Evolutionary conservation across 306 rosid species (phyloP), one percentile per base, ranked within the genome.

Genomic region (Cucurbita pepo): DNA sequence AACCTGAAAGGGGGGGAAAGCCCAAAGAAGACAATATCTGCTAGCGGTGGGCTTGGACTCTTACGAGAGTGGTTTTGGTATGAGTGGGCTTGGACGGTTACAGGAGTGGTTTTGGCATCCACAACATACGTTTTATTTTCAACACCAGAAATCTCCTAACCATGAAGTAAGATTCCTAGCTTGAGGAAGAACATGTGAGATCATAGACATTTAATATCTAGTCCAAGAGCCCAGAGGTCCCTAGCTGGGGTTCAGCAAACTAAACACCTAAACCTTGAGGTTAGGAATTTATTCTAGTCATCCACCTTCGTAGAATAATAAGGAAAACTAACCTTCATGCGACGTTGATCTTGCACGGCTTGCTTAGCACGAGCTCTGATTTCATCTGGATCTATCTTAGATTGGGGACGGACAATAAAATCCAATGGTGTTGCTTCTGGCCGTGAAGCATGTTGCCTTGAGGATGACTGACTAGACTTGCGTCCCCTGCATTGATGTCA

Each of bases 401-500:
- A 93, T 62, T 85, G 97, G 61, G 97, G 99, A 0, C 96, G 97
- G 74, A 95, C 85, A 65, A 95, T 67, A 79, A 91, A 95, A 88
- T 95, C 99, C 87, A 95, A 75, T 5, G 97, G 99, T 21, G 96
- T 89, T 53, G 99, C 99, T 84, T 91, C 99, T 1, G 97, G 99
- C 76, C 96, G 88, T 57, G 91, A 80, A 69, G 99, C 86, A 22
- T 82, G 92, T 75, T 85, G 95, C 77, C 95, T 80, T 37, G 95
- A 79, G 71, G 99, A 94, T 44, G 96, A 88, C 73, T 86, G 91
- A 55, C 99, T 85, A 74, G 97, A 83, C 70, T 87, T 95, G 16
- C 90, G 90, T 44, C 81, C 87, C 85, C 99, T 95, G 86, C 79
- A 83, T 77, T 58, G 56, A 48, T 58, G 40, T 65, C 65, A 78